These are phyloP conservation scores for Colletotrichum horii DNA, from an alignment of 2,329 filamentous ascomycete genomes.

Conservation along the genomic window DNA sequence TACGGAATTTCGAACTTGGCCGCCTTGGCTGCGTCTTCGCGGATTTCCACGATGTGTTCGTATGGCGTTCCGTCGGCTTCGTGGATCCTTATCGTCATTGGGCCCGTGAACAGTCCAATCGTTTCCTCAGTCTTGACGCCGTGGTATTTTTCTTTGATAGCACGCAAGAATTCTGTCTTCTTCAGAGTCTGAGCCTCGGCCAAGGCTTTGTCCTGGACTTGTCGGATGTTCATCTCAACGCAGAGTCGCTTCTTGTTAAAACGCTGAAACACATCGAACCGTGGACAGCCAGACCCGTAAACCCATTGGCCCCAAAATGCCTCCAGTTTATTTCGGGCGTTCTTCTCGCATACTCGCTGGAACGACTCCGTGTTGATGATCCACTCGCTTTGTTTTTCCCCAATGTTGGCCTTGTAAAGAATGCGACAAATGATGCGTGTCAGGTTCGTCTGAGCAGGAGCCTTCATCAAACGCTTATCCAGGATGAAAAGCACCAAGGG, in stretches of 20 bases:
- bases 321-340: conserved; percentile 85
- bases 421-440: conserved; percentile 85
- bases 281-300: conserved; percentile 83
- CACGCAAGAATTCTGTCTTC: conserved; percentile 79
- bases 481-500: conserved; percentile 92
- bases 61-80: conserved; percentile 98
- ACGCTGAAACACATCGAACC: conserved; percentile 82
- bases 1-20: conserved; percentile 93
- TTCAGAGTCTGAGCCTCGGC: conserved; percentile 20
- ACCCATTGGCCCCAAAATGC: conserved; percentile 96
- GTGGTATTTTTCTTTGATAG: conserved; percentile 79
- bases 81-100: conserved; percentile 97
- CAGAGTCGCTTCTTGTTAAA: conserved; percentile 99
- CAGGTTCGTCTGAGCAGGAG: conserved; percentile 72
- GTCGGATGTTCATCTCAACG: conserved; percentile 87
- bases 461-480: conserved; percentile 88
- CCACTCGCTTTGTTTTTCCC: conserved; percentile 66
- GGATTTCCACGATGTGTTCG: conserved; percentile 96
- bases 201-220: conserved; percentile 63
- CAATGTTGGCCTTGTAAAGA: conserved; percentile 81
- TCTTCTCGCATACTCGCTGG: conserved; percentile 83
- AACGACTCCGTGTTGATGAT: conserved; percentile 80
- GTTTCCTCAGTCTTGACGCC: conserved; percentile 72
- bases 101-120: conserved; percentile 87
- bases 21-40: conserved; percentile 77